Conservation (phyloP, 768 basidiomycete genomes). For the Pleurotus cornucopiae region DNA sequence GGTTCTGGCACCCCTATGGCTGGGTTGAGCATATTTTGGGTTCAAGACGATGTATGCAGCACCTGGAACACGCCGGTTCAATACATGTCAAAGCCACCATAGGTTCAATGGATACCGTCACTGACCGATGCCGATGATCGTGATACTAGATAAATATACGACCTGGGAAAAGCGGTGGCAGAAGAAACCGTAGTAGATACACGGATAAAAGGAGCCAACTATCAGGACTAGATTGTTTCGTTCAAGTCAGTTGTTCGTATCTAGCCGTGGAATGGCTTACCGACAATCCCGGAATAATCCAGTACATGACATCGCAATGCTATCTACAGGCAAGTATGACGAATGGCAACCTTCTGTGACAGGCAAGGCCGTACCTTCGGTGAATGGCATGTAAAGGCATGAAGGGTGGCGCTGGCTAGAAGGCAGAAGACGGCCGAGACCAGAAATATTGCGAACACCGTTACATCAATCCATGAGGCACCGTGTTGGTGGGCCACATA, state of each 20-base stretch:
- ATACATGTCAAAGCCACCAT: slow-evolving; percentile 17
- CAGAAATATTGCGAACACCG: slow-evolving; percentile 63
- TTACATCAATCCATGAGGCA: slow-evolving; percentile 58
- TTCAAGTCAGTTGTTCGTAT: slow-evolving; percentile 10
- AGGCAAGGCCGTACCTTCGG: slow-evolving; percentile 38
- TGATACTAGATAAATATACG: slow-evolving; percentile 53
- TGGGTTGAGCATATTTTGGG: slow-evolving; percentile 72
- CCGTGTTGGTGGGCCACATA: slow-evolving; percentile 48
- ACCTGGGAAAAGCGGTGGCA: slow-evolving; percentile 51
- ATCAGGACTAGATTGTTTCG: slow-evolving; percentile 42
- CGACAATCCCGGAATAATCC: slow-evolving; percentile 79
- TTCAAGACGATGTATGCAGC: slow-evolving; percentile 75
- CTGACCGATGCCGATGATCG: slow-evolving; percentile 56
- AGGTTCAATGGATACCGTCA: slow-evolving; percentile 15
- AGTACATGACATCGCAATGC: slow-evolving; percentile 56
- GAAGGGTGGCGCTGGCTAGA: slow-evolving; percentile 65
- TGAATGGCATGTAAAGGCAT: slow-evolving; percentile 73
- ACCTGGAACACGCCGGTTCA: slow-evolving; percentile 31
- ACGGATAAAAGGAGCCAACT: slow-evolving; percentile 77
- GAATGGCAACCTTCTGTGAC: slow-evolving; percentile 12
- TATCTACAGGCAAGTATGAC: slow-evolving; percentile 35
- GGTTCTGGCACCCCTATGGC: slow-evolving; percentile 74
- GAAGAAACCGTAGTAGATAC: slow-evolving; percentile 75
- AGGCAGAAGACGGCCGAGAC: slow-evolving; percentile 72
- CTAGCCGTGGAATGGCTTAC: slow-evolving; percentile 4